Conservation (phyloP, 306 rosid species). For the Lotus japonicus region DNA sequence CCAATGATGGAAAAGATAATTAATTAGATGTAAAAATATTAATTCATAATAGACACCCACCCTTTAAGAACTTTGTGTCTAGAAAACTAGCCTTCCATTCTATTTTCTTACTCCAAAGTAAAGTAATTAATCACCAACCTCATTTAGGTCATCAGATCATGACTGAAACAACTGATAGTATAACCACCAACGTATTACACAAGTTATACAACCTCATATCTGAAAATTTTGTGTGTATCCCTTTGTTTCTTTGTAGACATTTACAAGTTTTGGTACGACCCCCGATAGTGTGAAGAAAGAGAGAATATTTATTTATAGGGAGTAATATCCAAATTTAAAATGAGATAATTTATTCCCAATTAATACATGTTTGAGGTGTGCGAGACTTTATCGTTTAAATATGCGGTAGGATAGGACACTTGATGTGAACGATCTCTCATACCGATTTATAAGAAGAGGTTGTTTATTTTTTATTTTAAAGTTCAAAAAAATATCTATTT, state of each 20-base stretch:
- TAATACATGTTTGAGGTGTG: too few relatives aligned
- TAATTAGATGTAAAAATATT: background rate
- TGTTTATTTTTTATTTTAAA: too few relatives aligned
- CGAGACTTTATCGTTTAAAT: background rate
- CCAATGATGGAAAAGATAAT: background rate
- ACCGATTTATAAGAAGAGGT: too few relatives aligned
- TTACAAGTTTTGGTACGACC: too few relatives aligned
- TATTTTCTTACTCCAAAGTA: background rate
- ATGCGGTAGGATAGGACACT: background rate
- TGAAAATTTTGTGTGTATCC: too few relatives aligned
- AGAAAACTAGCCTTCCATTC: background rate
- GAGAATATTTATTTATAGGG: too few relatives aligned
- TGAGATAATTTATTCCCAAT: too few relatives aligned
- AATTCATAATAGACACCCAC: background rate
- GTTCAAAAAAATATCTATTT: too few relatives aligned
- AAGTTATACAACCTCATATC: background rate
- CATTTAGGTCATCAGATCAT: conserved; percentile 9
- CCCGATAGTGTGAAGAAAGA: too few relatives aligned
- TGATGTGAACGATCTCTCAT: too few relatives aligned
- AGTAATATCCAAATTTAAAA: too few relatives aligned
- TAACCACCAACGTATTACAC: conserved; percentile 20
- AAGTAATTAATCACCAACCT: conserved; percentile 11
- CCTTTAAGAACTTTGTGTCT: background rate
- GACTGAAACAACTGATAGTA: conserved; percentile 3
- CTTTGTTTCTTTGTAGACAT: too few relatives aligned